Percentiles rank a stretch among this genome's conserved stretches.
Conservation (phyloP, 768 basidiomycete species). For the Pisolithus microcarpus region DNA sequence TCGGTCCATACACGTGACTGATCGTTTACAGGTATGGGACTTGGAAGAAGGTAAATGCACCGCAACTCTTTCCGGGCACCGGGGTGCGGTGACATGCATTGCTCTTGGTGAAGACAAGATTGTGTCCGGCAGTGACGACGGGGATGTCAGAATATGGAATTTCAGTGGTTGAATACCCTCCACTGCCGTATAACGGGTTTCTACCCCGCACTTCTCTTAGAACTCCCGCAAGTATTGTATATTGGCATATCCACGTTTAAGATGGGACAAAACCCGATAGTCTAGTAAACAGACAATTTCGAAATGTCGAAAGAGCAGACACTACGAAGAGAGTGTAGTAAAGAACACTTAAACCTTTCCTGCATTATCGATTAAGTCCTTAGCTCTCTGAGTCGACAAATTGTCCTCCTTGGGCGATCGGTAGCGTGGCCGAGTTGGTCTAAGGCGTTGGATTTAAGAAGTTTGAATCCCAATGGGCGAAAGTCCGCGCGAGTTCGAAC, state of each 20-base stretch:
- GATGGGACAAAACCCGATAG: too few species aligned
- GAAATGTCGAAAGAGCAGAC: too few species aligned
- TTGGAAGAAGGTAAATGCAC: slow-evolving; percentile 83
- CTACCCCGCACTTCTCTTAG: neutral
- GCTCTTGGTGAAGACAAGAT: slow-evolving; percentile 92
- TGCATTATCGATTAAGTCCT: neutral
- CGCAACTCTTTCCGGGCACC: slow-evolving; percentile 87
- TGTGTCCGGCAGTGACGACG: slow-evolving; percentile 93
- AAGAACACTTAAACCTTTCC: too few species aligned
- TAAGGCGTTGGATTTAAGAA: slow-evolving; percentile 88
- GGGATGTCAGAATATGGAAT: slow-evolving; percentile 80
- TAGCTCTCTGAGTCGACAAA: neutral
- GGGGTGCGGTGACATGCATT: slow-evolving; percentile 88
- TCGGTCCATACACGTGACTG: neutral
- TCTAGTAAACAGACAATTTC: too few species aligned
- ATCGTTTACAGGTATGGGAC: slow-evolving; percentile 71
- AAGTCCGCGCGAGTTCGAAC: slow-evolving; percentile 87
- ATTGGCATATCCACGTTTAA: too few species aligned
- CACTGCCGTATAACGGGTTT: neutral
- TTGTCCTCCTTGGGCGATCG: slow-evolving; percentile 17
- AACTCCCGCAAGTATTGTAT: too few species aligned
- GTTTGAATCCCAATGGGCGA: slow-evolving; percentile 74
- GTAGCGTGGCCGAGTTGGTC: slow-evolving; percentile 84
- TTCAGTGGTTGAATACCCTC: slow-evolving; percentile 35
- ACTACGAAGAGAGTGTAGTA: too few species aligned